These are phyloP conservation scores for Paxillus rubicundulus DNA, from an alignment of 768 basidiomycete genomes.

Conservation along the genomic window DNA sequence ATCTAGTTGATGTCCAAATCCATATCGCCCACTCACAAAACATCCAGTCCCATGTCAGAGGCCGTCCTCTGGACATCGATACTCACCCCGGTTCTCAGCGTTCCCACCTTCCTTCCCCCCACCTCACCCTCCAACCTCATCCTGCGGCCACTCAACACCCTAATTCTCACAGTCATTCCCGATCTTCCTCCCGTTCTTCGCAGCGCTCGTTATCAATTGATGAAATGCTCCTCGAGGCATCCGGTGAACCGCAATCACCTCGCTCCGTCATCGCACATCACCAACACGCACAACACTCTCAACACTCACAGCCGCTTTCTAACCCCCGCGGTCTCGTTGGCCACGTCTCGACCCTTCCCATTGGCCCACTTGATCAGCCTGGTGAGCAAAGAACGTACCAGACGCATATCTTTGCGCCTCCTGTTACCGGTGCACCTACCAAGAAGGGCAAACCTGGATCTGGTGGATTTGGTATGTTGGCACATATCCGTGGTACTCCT, in stretches of 20 bases:
- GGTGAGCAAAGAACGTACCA: slow-evolving; percentile 48
- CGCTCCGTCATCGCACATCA: slow-evolving; percentile 30
- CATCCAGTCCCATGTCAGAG: slow-evolving; percentile 16
- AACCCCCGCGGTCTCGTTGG: slow-evolving; percentile 20
- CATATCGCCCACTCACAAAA: neutral
- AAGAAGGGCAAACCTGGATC: slow-evolving; percentile 56
- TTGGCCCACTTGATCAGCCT: slow-evolving; percentile 32
- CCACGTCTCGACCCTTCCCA: slow-evolving; percentile 16
- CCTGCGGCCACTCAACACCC: slow-evolving; percentile 13
- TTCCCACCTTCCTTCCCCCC: slow-evolving; percentile 21
- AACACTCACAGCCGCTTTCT: slow-evolving; percentile 15
- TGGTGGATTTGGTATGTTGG: slow-evolving; percentile 22
- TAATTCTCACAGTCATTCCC: slow-evolving; percentile 16
- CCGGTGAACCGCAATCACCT: slow-evolving; percentile 32
- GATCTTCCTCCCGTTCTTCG: slow-evolving; percentile 38
- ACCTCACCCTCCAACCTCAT: slow-evolving; percentile 7
- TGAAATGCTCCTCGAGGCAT: slow-evolving; percentile 47
- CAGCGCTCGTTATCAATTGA: slow-evolving; percentile 39
- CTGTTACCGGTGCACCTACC: slow-evolving; percentile 67
- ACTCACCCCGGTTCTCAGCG: slow-evolving; percentile 24
- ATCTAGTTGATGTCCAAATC: neutral
- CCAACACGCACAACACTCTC: slow-evolving; percentile 28
- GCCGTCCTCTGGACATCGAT: slow-evolving; percentile 21
- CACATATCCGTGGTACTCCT: neutral
- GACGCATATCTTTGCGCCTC: slow-evolving; percentile 71